Evolutionary conservation across 495 filamentous ascomycete species (phyloP).

Genomic region (Glutinoglossum americanum): DNA sequence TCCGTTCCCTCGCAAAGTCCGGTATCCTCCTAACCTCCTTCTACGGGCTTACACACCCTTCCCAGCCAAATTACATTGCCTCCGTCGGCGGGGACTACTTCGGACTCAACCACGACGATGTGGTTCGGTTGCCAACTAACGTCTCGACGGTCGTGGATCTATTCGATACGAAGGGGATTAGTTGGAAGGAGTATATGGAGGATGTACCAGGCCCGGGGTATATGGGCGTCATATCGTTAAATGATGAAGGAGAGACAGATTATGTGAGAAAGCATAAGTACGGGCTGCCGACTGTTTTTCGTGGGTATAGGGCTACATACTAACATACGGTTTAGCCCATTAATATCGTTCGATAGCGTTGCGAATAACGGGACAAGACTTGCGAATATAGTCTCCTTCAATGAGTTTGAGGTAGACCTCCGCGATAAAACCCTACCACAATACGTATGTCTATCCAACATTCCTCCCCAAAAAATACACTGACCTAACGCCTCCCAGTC

Average conservation of each 20-base stretch:
- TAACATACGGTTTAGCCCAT: conserved; percentile 41
- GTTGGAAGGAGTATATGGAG: conserved; percentile 52
- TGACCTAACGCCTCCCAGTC: conserved; percentile 19
- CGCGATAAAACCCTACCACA: conserved; percentile 37
- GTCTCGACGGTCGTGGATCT: conserved; percentile 48
- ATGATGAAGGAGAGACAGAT: neutral
- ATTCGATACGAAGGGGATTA: conserved; percentile 42
- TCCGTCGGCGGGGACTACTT: conserved; percentile 40
- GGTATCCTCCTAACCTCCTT: conserved; percentile 47
- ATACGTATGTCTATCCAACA: conserved; percentile 16
- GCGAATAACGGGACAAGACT: conserved; percentile 30
- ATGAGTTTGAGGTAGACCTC: conserved; percentile 37
- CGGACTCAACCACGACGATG: conserved; percentile 47
- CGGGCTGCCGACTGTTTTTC: conserved; percentile 28
- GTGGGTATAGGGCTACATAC: conserved; percentile 32
- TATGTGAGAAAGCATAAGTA: conserved; percentile 58
- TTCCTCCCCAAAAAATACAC: neutral
- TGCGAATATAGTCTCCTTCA: conserved; percentile 45
- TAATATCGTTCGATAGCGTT: conserved; percentile 36
- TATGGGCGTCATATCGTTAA: conserved; percentile 25
- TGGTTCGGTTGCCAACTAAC: conserved; percentile 32
- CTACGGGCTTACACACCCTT: conserved; percentile 41
- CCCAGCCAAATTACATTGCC: conserved; percentile 51
- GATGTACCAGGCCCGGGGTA: conserved; percentile 47
- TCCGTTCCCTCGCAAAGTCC: conserved; percentile 33